Evolutionary conservation across 768 basidiomycete species (phyloP), one percentile per base, ranked within the genome.

Genomic region (Boletus bicolor): DNA sequence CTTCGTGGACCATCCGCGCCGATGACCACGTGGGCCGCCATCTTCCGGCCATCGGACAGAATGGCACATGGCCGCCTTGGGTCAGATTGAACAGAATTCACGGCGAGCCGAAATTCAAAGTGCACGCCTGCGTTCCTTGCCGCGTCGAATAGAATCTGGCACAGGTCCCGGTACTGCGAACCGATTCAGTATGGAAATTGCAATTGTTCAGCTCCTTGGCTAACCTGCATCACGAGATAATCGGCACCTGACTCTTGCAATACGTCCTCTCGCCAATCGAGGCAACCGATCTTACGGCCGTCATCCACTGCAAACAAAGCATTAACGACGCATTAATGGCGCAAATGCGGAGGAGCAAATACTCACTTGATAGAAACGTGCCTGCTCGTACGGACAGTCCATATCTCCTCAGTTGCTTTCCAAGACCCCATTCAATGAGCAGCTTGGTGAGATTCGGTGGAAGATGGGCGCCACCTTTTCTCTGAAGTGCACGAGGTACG

Each of bases 1-100:
- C 83, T 84, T 34, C 72, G 68, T 49, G 77, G 75, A 12, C 86
- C 86, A 65, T 87, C 86, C 3, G 86, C 85, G 28, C 82, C 85
- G 17, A 87, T 76, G 47, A 87, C 70, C 35, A 86, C 68, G 63
- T 87, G 84, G 5, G 79, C 80, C 5, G 61, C 51, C 19, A 85
- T 56, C 9, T 66, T 68, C 49, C 80, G 77, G 24, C 83, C 84
- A 43, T 69, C 73, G 14, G 75, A 75, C 17, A 77, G 62, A 3
- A 67, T 64, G 3, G 78, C 69, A 5, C 70, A 64, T 4, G 69
- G 67, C 2, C 56, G 57, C 30, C 53, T 53, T 30, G 71, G 59
- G 15, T 75, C 70, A 9, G 72, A 58, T 17, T 66, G 64, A 10
- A 79, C 73, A 7, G 58, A 60, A 7, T 54, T 58, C 45, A 80